Evolutionary conservation across 345 rosid species (phyloP).

Genomic region (Passiflora organensis): DNA sequence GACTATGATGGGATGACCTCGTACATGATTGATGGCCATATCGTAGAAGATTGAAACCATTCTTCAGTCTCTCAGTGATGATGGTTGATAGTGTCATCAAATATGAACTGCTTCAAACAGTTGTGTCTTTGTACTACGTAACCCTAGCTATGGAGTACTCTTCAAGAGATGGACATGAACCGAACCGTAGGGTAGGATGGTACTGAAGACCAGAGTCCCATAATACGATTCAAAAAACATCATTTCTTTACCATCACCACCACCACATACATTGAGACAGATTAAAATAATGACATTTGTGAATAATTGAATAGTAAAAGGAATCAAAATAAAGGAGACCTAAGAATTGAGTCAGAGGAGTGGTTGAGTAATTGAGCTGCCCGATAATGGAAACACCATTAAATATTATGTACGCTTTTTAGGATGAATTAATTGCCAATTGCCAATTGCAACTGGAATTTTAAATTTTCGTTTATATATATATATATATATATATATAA

Average conservation of each 20-base stretch:
- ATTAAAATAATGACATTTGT: slow-evolving; percentile 21
- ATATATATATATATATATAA: too few species aligned
- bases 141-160: too few species aligned
- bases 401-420: slow-evolving; percentile 27
- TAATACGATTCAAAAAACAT: slow-evolving; percentile 10
- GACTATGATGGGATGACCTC: too few species aligned
- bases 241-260: not conserved
- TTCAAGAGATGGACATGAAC: too few species aligned
- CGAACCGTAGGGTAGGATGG: too few species aligned
- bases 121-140: slow-evolving; percentile 18
- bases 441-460: not conserved
- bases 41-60: too few species aligned
- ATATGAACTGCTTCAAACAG: slow-evolving; percentile 2
- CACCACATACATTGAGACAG: too few species aligned
- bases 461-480: too few species aligned
- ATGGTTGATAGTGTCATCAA: slow-evolving; percentile 5
- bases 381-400: slow-evolving; percentile 37
- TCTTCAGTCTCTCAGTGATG: not conserved
- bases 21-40: too few species aligned
- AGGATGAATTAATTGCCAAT: slow-evolving; percentile 10
- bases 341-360: slow-evolving; percentile 78
- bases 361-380: slow-evolving; percentile 73
- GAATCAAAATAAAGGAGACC: slow-evolving; percentile 52
- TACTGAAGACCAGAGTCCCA: slow-evolving; percentile 10
- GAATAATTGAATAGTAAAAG: slow-evolving; percentile 48